Evolutionary conservation across 2,329 filamentous ascomycete species (phyloP), one percentile per base, ranked within the genome.

Genomic region (Cyanodermella asteris): DNA sequence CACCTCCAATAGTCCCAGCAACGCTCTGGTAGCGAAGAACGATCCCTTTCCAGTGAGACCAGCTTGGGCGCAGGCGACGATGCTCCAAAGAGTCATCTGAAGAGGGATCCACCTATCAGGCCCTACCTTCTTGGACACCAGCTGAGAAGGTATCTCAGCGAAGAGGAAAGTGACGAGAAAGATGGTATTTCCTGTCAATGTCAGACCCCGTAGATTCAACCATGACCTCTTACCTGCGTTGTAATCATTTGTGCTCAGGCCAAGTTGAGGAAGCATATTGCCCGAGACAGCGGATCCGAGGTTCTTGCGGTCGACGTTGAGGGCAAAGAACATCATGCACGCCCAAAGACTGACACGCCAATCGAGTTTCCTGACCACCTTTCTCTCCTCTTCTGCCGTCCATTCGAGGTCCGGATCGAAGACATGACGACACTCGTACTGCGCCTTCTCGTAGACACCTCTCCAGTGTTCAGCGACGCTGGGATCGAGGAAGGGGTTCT

Each of bases 251-350:
- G 48, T 53, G 24, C 38, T 45, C 69, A 69, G 21, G 43, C 46
- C 36, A 2, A 54, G 34, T 16, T 54, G 50, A 3, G 26, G 35
- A 6, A 74, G 50, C 36, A 73, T 53, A 34, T 65, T 62, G 38
- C 72, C 67, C 2, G 62, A 64, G 16, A 65, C 46, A 4, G 65
- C 67, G 34, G 68, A 67, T 28, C 37, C 39, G 8, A 72, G 45
- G 37, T 72, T 72, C 24, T 65, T 64, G 24, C 68, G 51, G 39
- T 71, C 66, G 7, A 72, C 46, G 37, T 72, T 63, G 4, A 72
- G 49, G 0, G 61, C 63, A 28, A 71, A 68, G 44, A 72, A 72
- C 41, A 66, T 66, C 16, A 67, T 32, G 29, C 60, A 65, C 27
- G 43, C 44, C 34, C 46, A 56, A 7, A 6, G n/a, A n/a, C n/a